Percentiles rank a stretch among this genome's conserved stretches.
Evolutionary conservation across 352 stramenopile species (phyloP).

Genomic region (Phytophthora citricola): DNA sequence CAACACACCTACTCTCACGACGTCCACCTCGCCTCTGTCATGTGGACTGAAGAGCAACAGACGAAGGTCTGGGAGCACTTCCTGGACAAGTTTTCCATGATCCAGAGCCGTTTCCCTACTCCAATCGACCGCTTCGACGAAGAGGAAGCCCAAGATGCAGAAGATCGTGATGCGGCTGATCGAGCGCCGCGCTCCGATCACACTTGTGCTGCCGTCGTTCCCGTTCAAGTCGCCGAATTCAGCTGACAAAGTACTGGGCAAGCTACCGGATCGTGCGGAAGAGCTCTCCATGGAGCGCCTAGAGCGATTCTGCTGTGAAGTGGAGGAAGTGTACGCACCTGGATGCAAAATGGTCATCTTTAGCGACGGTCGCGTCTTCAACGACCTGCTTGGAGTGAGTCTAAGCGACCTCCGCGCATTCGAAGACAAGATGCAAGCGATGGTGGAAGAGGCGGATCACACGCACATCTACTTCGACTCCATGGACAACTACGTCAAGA

Average conservation of each 20-base stretch:
- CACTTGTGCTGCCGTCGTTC: conserved; percentile 5
- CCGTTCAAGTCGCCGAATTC: conserved; percentile 22
- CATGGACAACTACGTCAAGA: conserved; percentile 32
- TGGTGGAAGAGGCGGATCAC: conserved; percentile 25
- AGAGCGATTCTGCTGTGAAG: conserved; percentile 18
- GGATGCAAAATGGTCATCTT: conserved; percentile 29
- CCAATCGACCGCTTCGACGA: conserved; percentile 13
- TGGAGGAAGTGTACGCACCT: conserved; percentile 24
- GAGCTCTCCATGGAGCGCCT: conserved; percentile 21
- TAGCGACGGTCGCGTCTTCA: conserved; percentile 26
- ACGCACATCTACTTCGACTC: conserved; percentile 30
- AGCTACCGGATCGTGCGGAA: conserved; percentile 24
- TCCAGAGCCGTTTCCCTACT: conserved; percentile 21
- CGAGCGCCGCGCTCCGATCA: background rate
- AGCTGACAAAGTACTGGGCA: conserved; percentile 22
- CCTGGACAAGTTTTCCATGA: conserved; percentile 14
- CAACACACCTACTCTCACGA: no score
- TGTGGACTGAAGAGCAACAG: no score
- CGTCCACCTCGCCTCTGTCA: no score
- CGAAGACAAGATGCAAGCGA: conserved; percentile 17
- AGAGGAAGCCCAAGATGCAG: background rate
- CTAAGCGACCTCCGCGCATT: conserved; percentile 21
- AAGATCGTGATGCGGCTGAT: no score
- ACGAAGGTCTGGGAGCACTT: conserved; percentile 2
- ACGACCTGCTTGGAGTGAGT: conserved; percentile 16